Percentiles rank a stretch among this genome's conserved stretches.
phyloP scores from a whole-genome alignment of 345 rosid genomes.

The Turnera subulata region DNA sequence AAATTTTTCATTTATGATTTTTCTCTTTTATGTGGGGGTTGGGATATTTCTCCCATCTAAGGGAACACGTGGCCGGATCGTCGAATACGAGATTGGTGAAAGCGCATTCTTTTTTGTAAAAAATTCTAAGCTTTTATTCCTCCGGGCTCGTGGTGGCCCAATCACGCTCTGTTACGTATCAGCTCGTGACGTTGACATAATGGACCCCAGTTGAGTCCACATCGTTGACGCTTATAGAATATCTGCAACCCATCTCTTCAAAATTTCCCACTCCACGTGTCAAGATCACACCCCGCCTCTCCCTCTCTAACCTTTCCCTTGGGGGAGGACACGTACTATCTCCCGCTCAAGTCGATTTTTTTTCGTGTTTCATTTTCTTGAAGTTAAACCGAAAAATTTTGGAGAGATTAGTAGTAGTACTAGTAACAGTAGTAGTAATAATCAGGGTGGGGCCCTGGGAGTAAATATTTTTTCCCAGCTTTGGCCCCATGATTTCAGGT shows the following conservation, averaged over 20 bases:
- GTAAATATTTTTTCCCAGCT: no score
- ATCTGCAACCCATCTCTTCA: background rate
- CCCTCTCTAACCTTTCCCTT: background rate
- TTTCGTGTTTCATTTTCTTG: background rate
- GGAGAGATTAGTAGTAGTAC: no score
- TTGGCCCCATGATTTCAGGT: background rate
- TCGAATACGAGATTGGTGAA: conserved; percentile 7
- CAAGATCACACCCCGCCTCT: background rate
- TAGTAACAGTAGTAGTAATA: no score
- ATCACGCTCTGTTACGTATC: conserved; percentile 16
- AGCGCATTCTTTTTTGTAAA: background rate
- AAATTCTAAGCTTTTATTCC: conserved; percentile 11
- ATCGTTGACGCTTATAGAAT: conserved; percentile 15
- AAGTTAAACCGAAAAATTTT: no score
- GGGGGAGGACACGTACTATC: no score
- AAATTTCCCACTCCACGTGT: conserved; percentile 14
- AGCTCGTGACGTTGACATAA: conserved; percentile 3
- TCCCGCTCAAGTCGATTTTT: background rate
- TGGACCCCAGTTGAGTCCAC: conserved; percentile 7
- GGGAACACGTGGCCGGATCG: conserved; percentile 23
- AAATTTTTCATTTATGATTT: background rate
- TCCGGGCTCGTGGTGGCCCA: conserved; percentile 20
- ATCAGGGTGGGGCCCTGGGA: no score
- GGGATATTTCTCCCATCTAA: background rate
- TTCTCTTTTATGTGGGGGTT: no score